These are phyloP conservation scores for Emmonsia crescens DNA, from an alignment of 2,329 filamentous ascomycete genomes.

Conservation along the genomic window DNA sequence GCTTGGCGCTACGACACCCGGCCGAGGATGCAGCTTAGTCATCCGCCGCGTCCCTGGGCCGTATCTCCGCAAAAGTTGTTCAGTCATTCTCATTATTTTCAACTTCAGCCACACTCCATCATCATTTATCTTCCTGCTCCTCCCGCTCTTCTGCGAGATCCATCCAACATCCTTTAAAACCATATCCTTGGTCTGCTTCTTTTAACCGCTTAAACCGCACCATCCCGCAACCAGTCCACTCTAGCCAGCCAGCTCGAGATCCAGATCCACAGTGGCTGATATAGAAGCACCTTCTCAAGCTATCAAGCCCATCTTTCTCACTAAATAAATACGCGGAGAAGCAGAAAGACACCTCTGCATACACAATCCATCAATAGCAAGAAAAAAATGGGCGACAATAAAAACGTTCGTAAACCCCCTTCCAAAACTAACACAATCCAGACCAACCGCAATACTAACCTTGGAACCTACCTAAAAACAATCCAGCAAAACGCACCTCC, in stretches of 20 bases:
- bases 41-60: too few relatives aligned
- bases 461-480: not conserved
- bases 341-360: not conserved
- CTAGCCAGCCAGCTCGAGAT: not conserved
- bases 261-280: not conserved
- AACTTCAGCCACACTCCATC: not conserved
- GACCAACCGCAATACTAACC: not conserved
- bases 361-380: not conserved
- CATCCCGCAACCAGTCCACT: not conserved
- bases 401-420: constrained; percentile 5
- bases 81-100: not conserved
- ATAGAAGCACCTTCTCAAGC: not conserved
- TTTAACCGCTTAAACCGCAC: not conserved
- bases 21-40: not conserved
- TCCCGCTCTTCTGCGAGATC: not conserved
- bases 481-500: constrained; percentile 23
- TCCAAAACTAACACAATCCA: not conserved
- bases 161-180: not conserved
- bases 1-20: not conserved
- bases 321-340: not conserved
- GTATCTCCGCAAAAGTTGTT: too few relatives aligned
- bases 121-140: not conserved
- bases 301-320: not conserved
- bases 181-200: not conserved
- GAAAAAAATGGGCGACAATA: constrained; percentile 7